Base-by-base conservation (phyloP, 371 early-diverging fungal species). In the Choanephora cucurbitarum region DNA sequence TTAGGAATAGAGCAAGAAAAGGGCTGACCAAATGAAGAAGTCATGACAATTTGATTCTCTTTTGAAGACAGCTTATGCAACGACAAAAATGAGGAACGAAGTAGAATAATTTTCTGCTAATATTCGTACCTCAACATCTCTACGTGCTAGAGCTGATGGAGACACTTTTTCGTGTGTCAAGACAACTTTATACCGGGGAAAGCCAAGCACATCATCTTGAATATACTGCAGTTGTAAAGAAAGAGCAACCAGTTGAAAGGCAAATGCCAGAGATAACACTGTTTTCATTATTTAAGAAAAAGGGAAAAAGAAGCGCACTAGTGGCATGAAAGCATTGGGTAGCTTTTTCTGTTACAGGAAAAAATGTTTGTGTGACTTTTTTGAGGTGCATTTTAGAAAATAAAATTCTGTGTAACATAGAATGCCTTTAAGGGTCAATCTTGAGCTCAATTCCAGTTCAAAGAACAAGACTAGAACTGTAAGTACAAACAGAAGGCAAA, bases 1-100 rank as follows among this genome's bases (percentile, higher is more conserved):
- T 63, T 47, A 1, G 84, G 84, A 42, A 84, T 82, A 7, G 44
- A 54, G 49, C 84, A 84, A 7, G 72, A 62, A 60, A 76, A 84
- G 1, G 77, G 79, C 40, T 79, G 79, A 1, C 82, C 81, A 5
- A 59, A 60, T 1, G 75, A 43, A 23, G 69, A 70, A 13, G 64
- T 79, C 82, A 84, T 80, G 1, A 81, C 46, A 8, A 80, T 42
- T 13, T 32, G 52, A 17, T 55, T 58, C 10, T 53, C 33, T 32
- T 6, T 49, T 33, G 28, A 28, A 28, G 28, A 28, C 7, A 28
- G 28, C 28, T 28, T 32, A 44, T 15, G 48, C 17, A 15, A 47
- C 8, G 8, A 28, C n/a, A 46, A 7, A 28, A 46, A 11, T 37
- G 11, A n/a, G 17, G 15, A 22, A n/a, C n/a, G n/a, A n/a, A n/a